Evolutionary conservation across 495 filamentous ascomycete genomes (phyloP).

Genomic region (Rhizodiscina lignyota): DNA sequence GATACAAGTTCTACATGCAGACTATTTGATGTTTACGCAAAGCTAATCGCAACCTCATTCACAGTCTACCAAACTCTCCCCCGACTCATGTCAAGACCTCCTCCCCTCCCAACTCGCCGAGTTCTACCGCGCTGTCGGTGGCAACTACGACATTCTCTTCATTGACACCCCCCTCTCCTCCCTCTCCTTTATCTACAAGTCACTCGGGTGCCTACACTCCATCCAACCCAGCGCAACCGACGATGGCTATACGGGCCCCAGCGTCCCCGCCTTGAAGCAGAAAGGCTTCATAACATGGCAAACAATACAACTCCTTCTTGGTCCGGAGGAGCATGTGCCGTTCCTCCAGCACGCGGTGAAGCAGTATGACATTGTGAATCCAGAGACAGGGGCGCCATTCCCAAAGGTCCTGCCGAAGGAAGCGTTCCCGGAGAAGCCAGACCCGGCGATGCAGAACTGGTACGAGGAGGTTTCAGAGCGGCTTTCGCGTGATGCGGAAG

Average conservation of each 20-base stretch:
- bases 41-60: too few species aligned
- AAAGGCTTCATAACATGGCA: slow-evolving; percentile 88
- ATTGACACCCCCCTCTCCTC: slow-evolving; percentile 53
- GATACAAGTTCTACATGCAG: slow-evolving; percentile 2
- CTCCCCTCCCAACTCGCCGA: slow-evolving; percentile 68
- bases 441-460: slow-evolving; percentile 68
- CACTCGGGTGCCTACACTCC: slow-evolving; percentile 59
- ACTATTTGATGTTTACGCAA: too few species aligned
- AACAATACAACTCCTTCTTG: slow-evolving; percentile 76
- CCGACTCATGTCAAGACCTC: slow-evolving; percentile 44
- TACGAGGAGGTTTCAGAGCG: slow-evolving; percentile 52
- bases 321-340: slow-evolving; percentile 71
- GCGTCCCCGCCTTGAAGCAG: slow-evolving; percentile 63
- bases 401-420: slow-evolving; percentile 60
- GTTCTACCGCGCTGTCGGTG: slow-evolving; percentile 80
- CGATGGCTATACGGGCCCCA: slow-evolving; percentile 57
- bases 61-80: slow-evolving; percentile 46
- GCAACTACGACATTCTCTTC: slow-evolving; percentile 81
- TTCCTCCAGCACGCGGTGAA: slow-evolving; percentile 69
- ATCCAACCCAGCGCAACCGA: slow-evolving; percentile 19
- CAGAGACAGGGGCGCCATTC: slow-evolving; percentile 52
- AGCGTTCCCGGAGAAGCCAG: slow-evolving; percentile 58
- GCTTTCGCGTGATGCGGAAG: slow-evolving; percentile 23
- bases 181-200: slow-evolving; percentile 84
- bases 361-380: slow-evolving; percentile 57